Evolutionary conservation across 495 filamentous ascomycete genomes (phyloP), one percentile per base, ranked within the genome.

Genomic region (Lophium mytilinum): DNA sequence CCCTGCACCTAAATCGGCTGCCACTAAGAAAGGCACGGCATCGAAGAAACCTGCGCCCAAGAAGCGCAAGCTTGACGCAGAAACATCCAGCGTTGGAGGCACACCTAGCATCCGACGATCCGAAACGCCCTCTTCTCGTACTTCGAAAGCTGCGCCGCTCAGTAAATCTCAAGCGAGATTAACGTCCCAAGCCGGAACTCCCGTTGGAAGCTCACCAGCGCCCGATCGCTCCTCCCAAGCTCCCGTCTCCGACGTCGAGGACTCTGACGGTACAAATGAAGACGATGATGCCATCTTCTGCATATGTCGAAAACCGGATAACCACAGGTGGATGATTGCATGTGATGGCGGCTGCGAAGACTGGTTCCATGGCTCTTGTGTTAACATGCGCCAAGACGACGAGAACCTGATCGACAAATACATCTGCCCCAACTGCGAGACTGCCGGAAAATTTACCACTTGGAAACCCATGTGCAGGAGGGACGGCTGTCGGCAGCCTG

Each of bases 301-400:
- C 70, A 83, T 87, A 52, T 89, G 85, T 59, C 79, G 84, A 46
- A 78, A 77, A 55, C 82, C 82, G 14, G 85, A 89, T 62, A 84
- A 87, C 58, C 84, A 87, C 61, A 83, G 78, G 10, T 86, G 83
- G 80, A 89, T 89, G 85, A 85, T 89, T 61, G 82, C 72, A 4
- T 89, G 85, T 58, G 84, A 89, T 63, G 83, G 83, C 12, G 79
- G 73, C 6, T 89, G 85, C 57, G 81, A 87, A 30, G 85, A 87
- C 65, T 89, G 85, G 85, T 89, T 80, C 57, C 85, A 89, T 65
- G 82, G 83, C 24, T 78, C 78, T 45, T 89, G 85, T 60, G 80
- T 89, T 40, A 74, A 80, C 56, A 80, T 89, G 59, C 72, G 77
- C 46, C 76, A 80, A 42, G 69, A 75, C 53, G 81, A 86, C 57